Evolutionary conservation across 257 asterid genomes (phyloP).

Genomic region (Solanum dulcamara): DNA sequence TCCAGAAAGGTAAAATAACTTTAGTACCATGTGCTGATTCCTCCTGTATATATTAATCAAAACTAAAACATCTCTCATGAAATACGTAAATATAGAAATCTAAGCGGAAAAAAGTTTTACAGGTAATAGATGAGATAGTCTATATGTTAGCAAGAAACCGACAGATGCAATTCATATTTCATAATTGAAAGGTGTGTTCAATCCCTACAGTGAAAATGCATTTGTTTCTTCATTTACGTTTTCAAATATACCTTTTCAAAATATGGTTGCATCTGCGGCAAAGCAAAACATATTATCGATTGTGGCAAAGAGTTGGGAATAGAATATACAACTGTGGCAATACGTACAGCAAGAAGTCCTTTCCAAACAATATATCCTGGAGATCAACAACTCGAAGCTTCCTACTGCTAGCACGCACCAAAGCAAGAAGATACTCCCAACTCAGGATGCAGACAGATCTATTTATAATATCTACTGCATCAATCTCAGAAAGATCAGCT

Average conservation of each 20-base stretch:
- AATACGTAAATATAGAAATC: not conserved
- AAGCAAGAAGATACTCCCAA: conserved; percentile 43
- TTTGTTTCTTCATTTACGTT: not conserved
- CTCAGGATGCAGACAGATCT: conserved; percentile 50
- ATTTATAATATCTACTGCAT: conserved; percentile 75
- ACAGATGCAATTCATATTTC: not conserved
- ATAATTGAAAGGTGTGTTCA: not conserved
- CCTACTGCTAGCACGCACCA: conserved; percentile 53
- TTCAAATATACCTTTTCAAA: not conserved
- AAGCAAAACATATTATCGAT: not conserved
- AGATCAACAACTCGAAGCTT: conserved; percentile 86
- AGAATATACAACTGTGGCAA: conserved; percentile 1
- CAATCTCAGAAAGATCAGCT: conserved; percentile 65
- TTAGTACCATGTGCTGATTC: not conserved
- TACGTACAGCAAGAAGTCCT: conserved; percentile 72
- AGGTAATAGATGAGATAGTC: not conserved
- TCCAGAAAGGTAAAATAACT: not conserved
- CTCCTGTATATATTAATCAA: not conserved
- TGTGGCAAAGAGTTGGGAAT: not conserved
- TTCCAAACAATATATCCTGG: conserved; percentile 65
- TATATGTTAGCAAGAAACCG: not conserved
- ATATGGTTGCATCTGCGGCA: not conserved
- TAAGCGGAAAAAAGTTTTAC: not conserved
- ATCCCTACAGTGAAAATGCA: not conserved
- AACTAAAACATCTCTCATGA: not conserved